Evolutionary conservation across 2,329 filamentous ascomycete species (phyloP).

Genomic region (Nothophoma quercina): DNA sequence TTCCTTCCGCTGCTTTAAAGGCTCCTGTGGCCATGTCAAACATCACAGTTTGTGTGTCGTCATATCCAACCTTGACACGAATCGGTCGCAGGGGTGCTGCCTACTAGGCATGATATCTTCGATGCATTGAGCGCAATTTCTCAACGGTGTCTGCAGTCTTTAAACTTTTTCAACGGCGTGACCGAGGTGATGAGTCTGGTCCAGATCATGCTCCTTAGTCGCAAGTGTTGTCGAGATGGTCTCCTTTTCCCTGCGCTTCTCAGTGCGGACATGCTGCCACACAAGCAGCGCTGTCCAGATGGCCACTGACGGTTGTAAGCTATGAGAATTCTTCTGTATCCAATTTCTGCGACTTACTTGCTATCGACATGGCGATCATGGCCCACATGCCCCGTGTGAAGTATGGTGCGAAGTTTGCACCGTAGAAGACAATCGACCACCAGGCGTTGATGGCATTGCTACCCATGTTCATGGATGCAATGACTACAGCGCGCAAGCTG

Average conservation of each 20-base stretch:
- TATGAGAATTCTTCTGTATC: too few species aligned
- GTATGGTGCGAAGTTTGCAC: conserved; percentile 70
- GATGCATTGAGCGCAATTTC: conserved; percentile 7
- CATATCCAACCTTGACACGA: background rate
- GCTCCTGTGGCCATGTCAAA: background rate
- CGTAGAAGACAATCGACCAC: conserved; percentile 77
- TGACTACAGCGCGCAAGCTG: conserved; percentile 69
- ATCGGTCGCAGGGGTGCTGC: conserved; percentile 3
- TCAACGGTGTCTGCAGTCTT: background rate
- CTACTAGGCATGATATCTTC: background rate
- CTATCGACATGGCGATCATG: conserved; percentile 71
- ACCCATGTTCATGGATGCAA: conserved; percentile 75
- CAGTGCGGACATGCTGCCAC: conserved; percentile 54
- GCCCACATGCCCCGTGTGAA: conserved; percentile 77
- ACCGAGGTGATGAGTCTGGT: conserved; percentile 9
- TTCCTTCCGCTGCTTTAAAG: conserved; percentile 3
- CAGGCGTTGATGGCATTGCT: conserved; percentile 74
- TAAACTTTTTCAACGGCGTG: conserved; percentile 19
- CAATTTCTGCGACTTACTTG: conserved; percentile 47
- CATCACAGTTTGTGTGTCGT: background rate
- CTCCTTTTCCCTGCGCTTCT: conserved; percentile 42
- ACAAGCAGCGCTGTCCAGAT: conserved; percentile 66
- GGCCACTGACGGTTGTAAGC: conserved; percentile 48
- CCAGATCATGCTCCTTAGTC: conserved; percentile 19
- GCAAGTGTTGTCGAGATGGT: conserved; percentile 6